These are phyloP conservation scores for Hericium coralloides DNA, from an alignment of 768 basidiomycete genomes.

Conservation along the genomic window DNA sequence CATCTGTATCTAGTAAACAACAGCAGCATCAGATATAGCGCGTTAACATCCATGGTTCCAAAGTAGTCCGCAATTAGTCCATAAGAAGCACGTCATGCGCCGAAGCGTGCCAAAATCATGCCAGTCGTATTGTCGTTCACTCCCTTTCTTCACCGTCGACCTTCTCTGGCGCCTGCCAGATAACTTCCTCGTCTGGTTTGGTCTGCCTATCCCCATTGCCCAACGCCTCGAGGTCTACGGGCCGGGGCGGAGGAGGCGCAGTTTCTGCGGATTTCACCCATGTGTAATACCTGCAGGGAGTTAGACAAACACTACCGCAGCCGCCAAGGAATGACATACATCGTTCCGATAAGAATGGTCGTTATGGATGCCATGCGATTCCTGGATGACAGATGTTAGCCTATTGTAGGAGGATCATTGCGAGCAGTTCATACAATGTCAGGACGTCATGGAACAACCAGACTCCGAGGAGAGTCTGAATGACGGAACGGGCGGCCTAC, in stretches of 20 bases:
- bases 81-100: too few species aligned
- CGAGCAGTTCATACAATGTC: conserved; percentile 43
- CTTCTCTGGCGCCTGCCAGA: conserved; percentile 23
- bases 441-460: conserved; percentile 70
- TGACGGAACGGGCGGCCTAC: conserved; percentile 71
- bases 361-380: conserved; percentile 27
- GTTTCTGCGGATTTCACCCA: conserved; percentile 38
- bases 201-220: conserved; percentile 14
- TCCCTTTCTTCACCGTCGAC: not conserved
- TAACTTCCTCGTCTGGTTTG: conserved; percentile 16
- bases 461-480: conserved; percentile 77
- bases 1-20: too few species aligned
- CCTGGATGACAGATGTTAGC: not conserved
- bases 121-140: not conserved
- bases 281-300: conserved; percentile 41
- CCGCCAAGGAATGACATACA: conserved; percentile 30
- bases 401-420: not conserved
- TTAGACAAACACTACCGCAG: not conserved
- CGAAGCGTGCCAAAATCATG: too few species aligned
- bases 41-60: too few species aligned
- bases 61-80: too few species aligned
- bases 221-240: conserved; percentile 32
- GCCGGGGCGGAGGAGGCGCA: conserved; percentile 18
- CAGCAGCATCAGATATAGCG: too few species aligned
- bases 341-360: conserved; percentile 59